A percentile compares a stretch with the other conserved stretches of the same genome.
Evolutionary conservation across 2,329 filamentous ascomycete genomes (phyloP).

Genomic region (Alternaria metachromatica): DNA sequence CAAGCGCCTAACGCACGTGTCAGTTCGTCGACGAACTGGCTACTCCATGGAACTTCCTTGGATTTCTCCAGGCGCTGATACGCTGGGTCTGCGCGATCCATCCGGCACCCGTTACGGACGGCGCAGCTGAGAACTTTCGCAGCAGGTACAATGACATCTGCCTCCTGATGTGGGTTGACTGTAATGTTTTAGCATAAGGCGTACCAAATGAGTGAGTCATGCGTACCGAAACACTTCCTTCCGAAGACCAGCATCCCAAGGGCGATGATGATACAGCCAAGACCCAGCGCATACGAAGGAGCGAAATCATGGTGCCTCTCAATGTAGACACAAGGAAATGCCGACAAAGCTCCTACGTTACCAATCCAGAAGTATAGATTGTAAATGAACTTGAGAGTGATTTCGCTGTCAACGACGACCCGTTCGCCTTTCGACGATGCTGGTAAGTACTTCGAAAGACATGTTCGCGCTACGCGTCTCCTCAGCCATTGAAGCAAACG

Average conservation of each 20-base stretch:
- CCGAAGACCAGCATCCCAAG: slow-evolving; percentile 59
- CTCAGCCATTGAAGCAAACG: background rate
- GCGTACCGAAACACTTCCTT: slow-evolving; percentile 6
- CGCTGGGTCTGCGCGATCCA: slow-evolving; percentile 31
- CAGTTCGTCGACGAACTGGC: slow-evolving; percentile 36
- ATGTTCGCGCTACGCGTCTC: background rate
- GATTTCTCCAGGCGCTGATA: slow-evolving; percentile 31
- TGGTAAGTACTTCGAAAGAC: background rate
- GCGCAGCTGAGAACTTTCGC: slow-evolving; percentile 36
- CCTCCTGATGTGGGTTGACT: slow-evolving; percentile 25
- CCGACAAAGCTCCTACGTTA: slow-evolving; percentile 73
- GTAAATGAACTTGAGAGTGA: slow-evolving; percentile 50
- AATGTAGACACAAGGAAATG: slow-evolving; percentile 68
- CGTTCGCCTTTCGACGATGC: slow-evolving; percentile 34
- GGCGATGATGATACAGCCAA: slow-evolving; percentile 69
- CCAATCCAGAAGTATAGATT: slow-evolving; percentile 50
- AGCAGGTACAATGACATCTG: slow-evolving; percentile 34
- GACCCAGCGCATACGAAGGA: slow-evolving; percentile 67
- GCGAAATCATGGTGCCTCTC: slow-evolving; percentile 72
- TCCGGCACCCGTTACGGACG: slow-evolving; percentile 33
- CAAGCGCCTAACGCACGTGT: slow-evolving; percentile 40
- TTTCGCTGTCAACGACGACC: slow-evolving; percentile 42
- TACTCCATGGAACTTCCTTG: slow-evolving; percentile 35
- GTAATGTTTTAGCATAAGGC: background rate
- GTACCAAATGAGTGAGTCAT: background rate